Base-by-base conservation (phyloP, 352 stramenopile genomes). In the Pythium sukuiense region DNA sequence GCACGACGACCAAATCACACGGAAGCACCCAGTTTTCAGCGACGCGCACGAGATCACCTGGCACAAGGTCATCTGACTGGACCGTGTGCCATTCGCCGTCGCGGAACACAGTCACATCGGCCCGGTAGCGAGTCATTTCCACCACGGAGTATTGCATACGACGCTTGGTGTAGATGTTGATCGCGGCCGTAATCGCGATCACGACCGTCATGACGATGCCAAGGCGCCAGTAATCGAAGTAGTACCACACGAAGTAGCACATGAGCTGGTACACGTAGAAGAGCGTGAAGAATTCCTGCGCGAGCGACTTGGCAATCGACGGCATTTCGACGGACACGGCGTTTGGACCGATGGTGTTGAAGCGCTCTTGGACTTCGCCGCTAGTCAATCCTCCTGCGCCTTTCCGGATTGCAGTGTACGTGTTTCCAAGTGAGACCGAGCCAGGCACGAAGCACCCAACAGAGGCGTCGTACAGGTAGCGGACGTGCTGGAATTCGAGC, bases 211-310 rank as follows among this genome's bases (percentile, higher is more conserved):
- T 90, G 20, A 92, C 64, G 29, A 79, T 66, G 6, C 70, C 84
- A n/a, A 92, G 76, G 69, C 70, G 83, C 12, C 72, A 80, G 73
- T 90, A 90, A 67, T 81, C 71, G 1, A 78, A 87, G 67, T 87
- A 92, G 67, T 84, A 90, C 81, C 81, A 92, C 8, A 88, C 80
- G 79, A 83, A 77, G 87, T 97, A 77, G 76, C 91, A 76, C 86
- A 96, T 83, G 83, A 96, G 68, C 89, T 92, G 79, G 67, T 92
- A 92, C 57, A 92, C 79, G 72, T 92, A 90, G 64, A 90, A 90
- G 56, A 92, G 78, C 2, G 77, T 69, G 55, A 90, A 89, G 56
- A 90, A 79, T 61, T 92, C 83, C 60, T 90, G 65, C 9, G 85
- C 74, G 41, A 90, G 35, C 46, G 79, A 88, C 39, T 74, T 72